phyloP scores from a whole-genome alignment of 2,329 filamentous ascomycete genomes.

The Parastagonospora nodorum region DNA sequence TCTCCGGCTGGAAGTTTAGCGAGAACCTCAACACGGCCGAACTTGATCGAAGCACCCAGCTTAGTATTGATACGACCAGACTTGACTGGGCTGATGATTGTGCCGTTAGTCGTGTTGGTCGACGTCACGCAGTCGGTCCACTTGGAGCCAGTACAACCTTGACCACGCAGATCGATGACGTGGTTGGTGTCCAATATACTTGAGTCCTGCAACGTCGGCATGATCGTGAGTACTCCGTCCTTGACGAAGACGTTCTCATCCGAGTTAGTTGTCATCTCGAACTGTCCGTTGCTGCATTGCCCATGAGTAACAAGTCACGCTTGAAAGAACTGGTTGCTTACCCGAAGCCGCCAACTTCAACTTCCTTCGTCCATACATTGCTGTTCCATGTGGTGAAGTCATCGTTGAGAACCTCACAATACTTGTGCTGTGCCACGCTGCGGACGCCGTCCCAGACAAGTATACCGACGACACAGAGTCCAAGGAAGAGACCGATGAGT shows the following conservation, averaged over 20 bases:
- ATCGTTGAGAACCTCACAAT: conserved; percentile 71
- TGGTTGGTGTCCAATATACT: conserved; percentile 68
- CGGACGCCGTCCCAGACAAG: conserved; percentile 76
- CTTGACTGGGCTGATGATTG: conserved; percentile 76
- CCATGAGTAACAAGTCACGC: conserved; percentile 28
- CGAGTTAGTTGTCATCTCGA: conserved; percentile 73
- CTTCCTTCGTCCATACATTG: conserved; percentile 74
- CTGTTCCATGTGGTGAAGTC: conserved; percentile 65
- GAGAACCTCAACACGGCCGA: conserved; percentile 79
- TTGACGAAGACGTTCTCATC: conserved; percentile 77
- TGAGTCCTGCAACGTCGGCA: conserved; percentile 75
- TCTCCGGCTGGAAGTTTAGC: conserved; percentile 78
- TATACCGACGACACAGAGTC: conserved; percentile 70
- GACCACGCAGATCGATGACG: conserved; percentile 68
- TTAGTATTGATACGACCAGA: conserved; percentile 80
- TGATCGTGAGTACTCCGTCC: conserved; percentile 72
- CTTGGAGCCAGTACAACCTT: conserved; percentile 69
- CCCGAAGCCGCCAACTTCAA: conserved; percentile 77
- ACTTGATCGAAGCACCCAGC: conserved; percentile 73
- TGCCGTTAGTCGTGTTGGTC: conserved; percentile 79
- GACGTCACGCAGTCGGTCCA: conserved; percentile 67
- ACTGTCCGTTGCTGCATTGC: conserved; percentile 72
- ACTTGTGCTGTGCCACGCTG: conserved; percentile 75
- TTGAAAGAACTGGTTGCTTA: conserved; percentile 53
- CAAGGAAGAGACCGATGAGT: conserved; percentile 70